Conservation (phyloP, 106 monocot species). For the Apostasia ramifera region DNA sequence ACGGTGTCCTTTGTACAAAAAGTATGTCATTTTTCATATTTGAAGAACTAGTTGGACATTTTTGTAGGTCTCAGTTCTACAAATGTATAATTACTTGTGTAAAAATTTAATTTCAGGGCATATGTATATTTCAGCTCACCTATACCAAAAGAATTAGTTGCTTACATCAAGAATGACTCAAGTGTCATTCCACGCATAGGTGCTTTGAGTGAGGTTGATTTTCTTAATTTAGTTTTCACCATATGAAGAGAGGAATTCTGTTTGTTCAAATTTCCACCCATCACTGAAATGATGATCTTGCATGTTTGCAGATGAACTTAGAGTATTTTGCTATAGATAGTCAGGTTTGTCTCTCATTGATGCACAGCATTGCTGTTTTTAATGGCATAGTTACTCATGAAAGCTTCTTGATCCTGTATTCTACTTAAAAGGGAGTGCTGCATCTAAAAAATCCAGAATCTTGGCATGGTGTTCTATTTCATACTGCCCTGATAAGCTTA, state of each 20-base stretch:
- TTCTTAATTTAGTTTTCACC: background rate
- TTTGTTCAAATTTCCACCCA: background rate
- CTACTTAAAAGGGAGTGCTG: background rate
- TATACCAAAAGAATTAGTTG: constrained; percentile 52
- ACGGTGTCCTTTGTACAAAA: constrained; percentile 83
- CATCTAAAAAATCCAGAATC: background rate
- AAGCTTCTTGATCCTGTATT: background rate
- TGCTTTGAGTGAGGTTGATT: constrained; percentile 67
- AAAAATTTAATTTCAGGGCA: constrained; percentile 36
- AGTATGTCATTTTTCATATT: constrained; percentile 48
- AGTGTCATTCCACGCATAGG: constrained; percentile 75
- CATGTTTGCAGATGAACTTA: constrained; percentile 73
- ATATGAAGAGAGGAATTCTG: background rate
- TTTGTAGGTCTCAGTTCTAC: background rate
- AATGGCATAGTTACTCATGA: background rate
- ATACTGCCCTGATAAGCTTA: background rate
- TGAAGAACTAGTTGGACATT: background rate
- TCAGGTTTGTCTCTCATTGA: constrained; percentile 34
- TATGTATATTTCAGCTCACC: constrained; percentile 71
- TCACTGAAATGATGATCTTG: constrained; percentile 1
- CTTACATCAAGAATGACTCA: constrained; percentile 66
- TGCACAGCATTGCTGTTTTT: background rate
- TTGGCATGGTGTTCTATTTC: background rate
- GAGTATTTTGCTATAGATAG: constrained; percentile 73
- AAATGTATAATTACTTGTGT: background rate